phyloP scores from a whole-genome alignment of 768 basidiomycete species.

The Phlegmacium glaucopus region DNA sequence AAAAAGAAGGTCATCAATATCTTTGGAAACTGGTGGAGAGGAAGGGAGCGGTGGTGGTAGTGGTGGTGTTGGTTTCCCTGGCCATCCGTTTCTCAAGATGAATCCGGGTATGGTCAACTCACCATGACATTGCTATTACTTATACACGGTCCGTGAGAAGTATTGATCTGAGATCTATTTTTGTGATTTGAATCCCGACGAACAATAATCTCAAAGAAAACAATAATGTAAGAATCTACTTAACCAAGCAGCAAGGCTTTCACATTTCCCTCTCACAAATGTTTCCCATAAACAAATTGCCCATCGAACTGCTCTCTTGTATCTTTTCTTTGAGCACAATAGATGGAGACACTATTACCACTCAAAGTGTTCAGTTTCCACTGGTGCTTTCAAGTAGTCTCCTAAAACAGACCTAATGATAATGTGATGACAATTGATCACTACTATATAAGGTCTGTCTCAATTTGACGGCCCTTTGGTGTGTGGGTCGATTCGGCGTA shows the following conservation, averaged over 20 bases:
- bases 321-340: constrained; percentile 53
- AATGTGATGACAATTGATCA: too few relatives aligned
- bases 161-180: neutral
- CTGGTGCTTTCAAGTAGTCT: constrained; percentile 41
- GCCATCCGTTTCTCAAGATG: constrained; percentile 33
- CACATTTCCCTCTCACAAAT: neutral
- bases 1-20: constrained; percentile 9
- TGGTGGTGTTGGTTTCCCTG: constrained; percentile 16
- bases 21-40: too few relatives aligned
- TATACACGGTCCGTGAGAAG: too few relatives aligned
- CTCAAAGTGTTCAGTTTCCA: constrained; percentile 42
- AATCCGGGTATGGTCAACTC: constrained; percentile 30
- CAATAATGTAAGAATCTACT: too few relatives aligned
- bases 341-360: too few relatives aligned
- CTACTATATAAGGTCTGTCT: too few relatives aligned
- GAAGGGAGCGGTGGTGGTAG: constrained; percentile 9
- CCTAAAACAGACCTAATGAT: too few relatives aligned
- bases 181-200: constrained; percentile 17
- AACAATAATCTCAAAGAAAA: constrained; percentile 27
- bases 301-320: constrained; percentile 54
- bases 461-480: too few relatives aligned
- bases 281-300: constrained; percentile 40
- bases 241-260: too few relatives aligned
- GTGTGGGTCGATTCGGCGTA: too few relatives aligned
- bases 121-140: too few relatives aligned